Evolutionary conservation across 805 yeast genomes (phyloP).

Genomic region (Lipomyces yamanashiensis): DNA sequence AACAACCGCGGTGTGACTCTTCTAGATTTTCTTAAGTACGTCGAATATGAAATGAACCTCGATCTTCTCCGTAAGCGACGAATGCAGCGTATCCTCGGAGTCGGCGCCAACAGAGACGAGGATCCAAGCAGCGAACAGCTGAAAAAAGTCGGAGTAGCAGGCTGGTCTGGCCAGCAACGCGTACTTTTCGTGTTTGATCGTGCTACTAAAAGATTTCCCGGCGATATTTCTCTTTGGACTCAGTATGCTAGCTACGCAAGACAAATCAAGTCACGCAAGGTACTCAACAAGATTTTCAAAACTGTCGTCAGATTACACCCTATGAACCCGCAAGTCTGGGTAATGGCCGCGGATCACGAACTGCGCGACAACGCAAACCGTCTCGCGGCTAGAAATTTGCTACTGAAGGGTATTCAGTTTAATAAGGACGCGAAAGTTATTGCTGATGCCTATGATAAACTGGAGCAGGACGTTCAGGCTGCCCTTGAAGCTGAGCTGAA

Average conservation of each 20-base stretch:
- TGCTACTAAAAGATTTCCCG: slow-evolving; percentile 79
- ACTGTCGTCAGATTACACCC: slow-evolving; percentile 71
- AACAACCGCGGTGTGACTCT: slow-evolving; percentile 80
- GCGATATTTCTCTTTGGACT: slow-evolving; percentile 77
- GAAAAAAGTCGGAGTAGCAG: slow-evolving; percentile 55
- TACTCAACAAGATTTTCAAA: slow-evolving; percentile 57
- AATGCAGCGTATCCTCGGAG: slow-evolving; percentile 59
- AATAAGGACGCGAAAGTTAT: slow-evolving; percentile 72
- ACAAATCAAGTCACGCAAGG: slow-evolving; percentile 42
- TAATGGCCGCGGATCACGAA: slow-evolving; percentile 92
- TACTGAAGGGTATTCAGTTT: slow-evolving; percentile 84
- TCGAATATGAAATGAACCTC: slow-evolving; percentile 77
- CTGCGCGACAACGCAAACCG: slow-evolving; percentile 87
- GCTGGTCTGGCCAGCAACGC: slow-evolving; percentile 84
- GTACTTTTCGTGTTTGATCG: slow-evolving; percentile 82
- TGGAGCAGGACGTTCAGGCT: slow-evolving; percentile 53
- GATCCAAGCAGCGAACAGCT: neutral
- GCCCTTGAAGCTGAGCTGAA: slow-evolving; percentile 18
- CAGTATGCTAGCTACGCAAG: slow-evolving; percentile 64
- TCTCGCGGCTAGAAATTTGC: slow-evolving; percentile 81
- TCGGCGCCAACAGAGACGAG: slow-evolving; percentile 9
- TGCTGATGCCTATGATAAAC: slow-evolving; percentile 85
- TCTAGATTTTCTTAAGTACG: slow-evolving; percentile 76
- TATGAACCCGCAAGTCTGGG: slow-evolving; percentile 88
- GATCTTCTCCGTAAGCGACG: slow-evolving; percentile 79